phyloP scores from a whole-genome alignment of 2,329 filamentous ascomycete genomes.

The Cercospora sojina region DNA sequence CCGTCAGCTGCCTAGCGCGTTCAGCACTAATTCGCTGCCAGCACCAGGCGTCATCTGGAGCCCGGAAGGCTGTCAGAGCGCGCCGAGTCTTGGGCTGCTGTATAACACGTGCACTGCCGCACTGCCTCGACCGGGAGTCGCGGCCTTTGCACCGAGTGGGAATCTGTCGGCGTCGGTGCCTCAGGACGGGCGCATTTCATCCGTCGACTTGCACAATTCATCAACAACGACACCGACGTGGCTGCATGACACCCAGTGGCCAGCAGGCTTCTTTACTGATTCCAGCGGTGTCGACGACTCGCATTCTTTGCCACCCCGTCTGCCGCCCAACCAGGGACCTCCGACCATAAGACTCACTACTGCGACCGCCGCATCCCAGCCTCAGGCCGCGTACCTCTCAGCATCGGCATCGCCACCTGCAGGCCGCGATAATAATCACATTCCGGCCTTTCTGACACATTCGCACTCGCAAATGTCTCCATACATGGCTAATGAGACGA shows the following conservation, averaged over 20 bases:
- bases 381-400: conserved; percentile 28
- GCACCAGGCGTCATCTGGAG: conserved; percentile 5
- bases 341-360: conserved; percentile 29
- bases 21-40: conserved; percentile 6
- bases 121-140: not conserved
- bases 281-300: not conserved
- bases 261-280: not conserved
- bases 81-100: conserved; percentile 1
- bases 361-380: conserved; percentile 24
- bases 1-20: conserved; percentile 5
- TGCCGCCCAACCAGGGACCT: not conserved
- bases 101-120: conserved; percentile 12
- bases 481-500: conserved; percentile 21
- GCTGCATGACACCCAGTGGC: not conserved
- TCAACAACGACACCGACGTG: not conserved
- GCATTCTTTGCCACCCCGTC: conserved; percentile 6
- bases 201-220: not conserved
- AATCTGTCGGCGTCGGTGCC: conserved; percentile 3
- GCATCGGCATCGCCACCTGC: conserved; percentile 24
- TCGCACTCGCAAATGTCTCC: conserved; percentile 12
- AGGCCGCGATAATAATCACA: conserved; percentile 20
- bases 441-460: conserved; percentile 7
- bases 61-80: not conserved
- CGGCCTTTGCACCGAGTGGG: not conserved
- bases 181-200: conserved; percentile 1